phyloP scores from a whole-genome alignment of 1,284 basidiomycete species.

The Cystobasidiaceae sp. region DNA sequence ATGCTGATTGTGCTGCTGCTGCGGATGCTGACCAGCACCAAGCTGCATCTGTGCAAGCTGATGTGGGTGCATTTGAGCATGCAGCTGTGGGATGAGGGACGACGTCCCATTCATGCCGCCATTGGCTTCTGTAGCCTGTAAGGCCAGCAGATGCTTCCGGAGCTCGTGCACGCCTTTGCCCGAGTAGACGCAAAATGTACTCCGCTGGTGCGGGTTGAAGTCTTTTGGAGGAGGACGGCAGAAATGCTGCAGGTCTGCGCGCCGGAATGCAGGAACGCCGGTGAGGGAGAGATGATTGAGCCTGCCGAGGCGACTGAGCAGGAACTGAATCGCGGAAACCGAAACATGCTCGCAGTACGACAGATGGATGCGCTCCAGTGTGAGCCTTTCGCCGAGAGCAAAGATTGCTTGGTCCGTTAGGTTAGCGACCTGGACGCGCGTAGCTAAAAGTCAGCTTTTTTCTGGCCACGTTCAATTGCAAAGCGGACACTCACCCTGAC shows the following conservation, averaged over 20 bases:
- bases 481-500: constrained; percentile 73
- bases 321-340: constrained; percentile 82
- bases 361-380: constrained; percentile 87
- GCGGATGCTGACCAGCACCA: not conserved
- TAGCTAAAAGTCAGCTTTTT: not conserved
- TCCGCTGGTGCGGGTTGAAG: constrained; percentile 83
- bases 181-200: constrained; percentile 96
- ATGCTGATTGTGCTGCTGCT: not conserved
- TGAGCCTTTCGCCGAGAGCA: constrained; percentile 65
- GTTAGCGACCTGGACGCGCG: constrained; percentile 61
- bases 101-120: not conserved
- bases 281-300: constrained; percentile 93
- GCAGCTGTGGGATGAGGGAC: not conserved
- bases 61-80: constrained; percentile 6
- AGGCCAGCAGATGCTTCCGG: constrained; percentile 59
- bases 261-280: constrained; percentile 86
- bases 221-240: constrained; percentile 89
- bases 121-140: not conserved
- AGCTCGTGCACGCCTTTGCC: constrained; percentile 83
- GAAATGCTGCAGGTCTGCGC: constrained; percentile 79
- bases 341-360: constrained; percentile 96
- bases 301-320: constrained; percentile 78
- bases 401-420: constrained; percentile 91
- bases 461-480: no score
- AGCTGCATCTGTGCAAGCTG: constrained; percentile 10